These are phyloP conservation scores for Zymoseptoria pseudotritici DNA, from an alignment of 2,329 filamentous ascomycete genomes.

Conservation along the genomic window DNA sequence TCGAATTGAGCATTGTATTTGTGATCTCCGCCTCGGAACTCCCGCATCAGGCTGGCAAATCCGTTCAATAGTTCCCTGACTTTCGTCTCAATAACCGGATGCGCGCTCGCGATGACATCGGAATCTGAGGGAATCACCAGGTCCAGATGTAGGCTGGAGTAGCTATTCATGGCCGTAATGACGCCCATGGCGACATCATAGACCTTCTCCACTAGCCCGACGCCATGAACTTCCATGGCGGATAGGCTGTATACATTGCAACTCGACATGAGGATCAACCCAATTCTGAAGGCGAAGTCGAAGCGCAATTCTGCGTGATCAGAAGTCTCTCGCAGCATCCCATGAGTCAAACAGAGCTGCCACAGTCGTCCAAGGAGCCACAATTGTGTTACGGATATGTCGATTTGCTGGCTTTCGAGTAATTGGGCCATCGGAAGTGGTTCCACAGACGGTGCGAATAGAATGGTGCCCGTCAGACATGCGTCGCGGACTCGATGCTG, in stretches of 20 bases:
- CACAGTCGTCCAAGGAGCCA: constrained; percentile 39
- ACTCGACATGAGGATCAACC: constrained; percentile 29
- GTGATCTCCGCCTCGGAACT: constrained; percentile 20
- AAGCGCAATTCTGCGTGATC: constrained; percentile 33
- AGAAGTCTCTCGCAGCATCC: constrained; percentile 29
- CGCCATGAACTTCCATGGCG: constrained; percentile 39
- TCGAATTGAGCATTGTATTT: constrained; percentile 14
- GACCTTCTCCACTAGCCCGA: constrained; percentile 35
- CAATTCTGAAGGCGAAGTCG: constrained; percentile 32
- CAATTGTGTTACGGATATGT: constrained; percentile 37
- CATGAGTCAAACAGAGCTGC: constrained; percentile 36
- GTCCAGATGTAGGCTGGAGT: constrained; percentile 12
- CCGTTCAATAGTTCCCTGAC: constrained; percentile 9
- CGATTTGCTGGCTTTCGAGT: constrained; percentile 36
- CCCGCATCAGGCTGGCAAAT: constrained; percentile 11
- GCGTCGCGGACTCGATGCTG: constrained; percentile 19
- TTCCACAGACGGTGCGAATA: constrained; percentile 31
- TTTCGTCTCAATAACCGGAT: background rate
- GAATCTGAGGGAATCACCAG: constrained; percentile 8
- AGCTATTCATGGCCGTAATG: constrained; percentile 17
- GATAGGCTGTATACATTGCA: constrained; percentile 27
- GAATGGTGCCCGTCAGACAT: constrained; percentile 33
- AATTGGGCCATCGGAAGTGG: constrained; percentile 18
- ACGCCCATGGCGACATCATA: constrained; percentile 31
- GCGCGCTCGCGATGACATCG: constrained; percentile 6